Percentiles rank a stretch among this genome's conserved stretches.
These are phyloP conservation scores for Calocera viscosa DNA, from an alignment of 768 basidiomycete species.

Conservation along the genomic window DNA sequence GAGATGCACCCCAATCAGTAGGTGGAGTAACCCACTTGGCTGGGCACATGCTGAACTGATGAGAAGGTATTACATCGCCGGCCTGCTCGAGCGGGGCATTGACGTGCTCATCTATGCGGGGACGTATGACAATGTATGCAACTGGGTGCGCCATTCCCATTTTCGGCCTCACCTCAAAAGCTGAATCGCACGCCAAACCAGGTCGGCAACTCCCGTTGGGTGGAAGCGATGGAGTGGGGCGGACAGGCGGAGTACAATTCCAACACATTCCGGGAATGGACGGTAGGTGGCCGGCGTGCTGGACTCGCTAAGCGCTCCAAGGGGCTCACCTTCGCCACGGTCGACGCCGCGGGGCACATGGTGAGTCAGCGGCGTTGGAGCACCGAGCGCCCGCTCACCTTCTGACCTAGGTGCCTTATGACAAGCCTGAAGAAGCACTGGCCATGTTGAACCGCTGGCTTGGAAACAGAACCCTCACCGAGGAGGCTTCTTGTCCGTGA, in stretches of 20 bases:
- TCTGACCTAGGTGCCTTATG: constrained; percentile 43
- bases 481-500: neutral
- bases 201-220: constrained; percentile 64
- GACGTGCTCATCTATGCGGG: constrained; percentile 64
- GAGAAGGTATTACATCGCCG: constrained; percentile 38
- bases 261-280: constrained; percentile 41
- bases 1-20: neutral
- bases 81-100: constrained; percentile 63
- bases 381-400: neutral
- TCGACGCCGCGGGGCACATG: constrained; percentile 64
- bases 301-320: constrained; percentile 45
- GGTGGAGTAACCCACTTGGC: neutral
- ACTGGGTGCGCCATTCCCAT: constrained; percentile 47
- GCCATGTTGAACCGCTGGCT: constrained; percentile 58
- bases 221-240: constrained; percentile 59
- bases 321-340: constrained; percentile 50
- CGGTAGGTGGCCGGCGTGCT: constrained; percentile 39
- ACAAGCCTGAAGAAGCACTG: constrained; percentile 52
- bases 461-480: constrained; percentile 11
- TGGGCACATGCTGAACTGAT: neutral
- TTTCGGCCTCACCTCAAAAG: no score
- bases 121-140: constrained; percentile 41
- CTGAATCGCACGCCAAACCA: constrained; percentile 24
- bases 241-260: constrained; percentile 41
- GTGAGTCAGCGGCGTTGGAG: constrained; percentile 24